Evolutionary conservation across 176 grass and related monocot genomes (phyloP).

Genomic region (Calamus simplicifolius): DNA sequence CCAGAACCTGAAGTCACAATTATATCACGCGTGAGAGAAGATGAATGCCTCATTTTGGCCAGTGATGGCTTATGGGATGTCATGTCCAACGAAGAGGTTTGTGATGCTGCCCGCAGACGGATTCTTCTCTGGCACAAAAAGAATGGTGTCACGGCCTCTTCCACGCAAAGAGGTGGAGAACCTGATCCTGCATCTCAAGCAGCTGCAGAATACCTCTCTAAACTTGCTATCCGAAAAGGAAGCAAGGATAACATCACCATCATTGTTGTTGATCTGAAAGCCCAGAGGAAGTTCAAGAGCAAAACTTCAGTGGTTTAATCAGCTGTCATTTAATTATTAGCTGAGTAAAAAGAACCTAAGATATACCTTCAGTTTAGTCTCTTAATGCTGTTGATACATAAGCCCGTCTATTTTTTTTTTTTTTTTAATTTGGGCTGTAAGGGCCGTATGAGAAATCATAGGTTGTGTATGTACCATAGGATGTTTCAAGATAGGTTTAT

Average conservation of each 20-base stretch:
- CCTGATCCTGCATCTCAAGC: constrained; percentile 16
- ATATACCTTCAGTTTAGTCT: background rate
- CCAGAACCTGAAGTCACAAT: constrained; percentile 6
- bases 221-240: constrained; percentile 14
- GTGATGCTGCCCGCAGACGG: background rate
- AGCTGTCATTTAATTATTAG: constrained; percentile 4
- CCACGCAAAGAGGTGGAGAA: background rate
- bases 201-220: constrained; percentile 6
- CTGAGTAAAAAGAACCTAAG: background rate
- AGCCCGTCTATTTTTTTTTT: background rate
- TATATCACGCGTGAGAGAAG: background rate
- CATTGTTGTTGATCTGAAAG: constrained; percentile 11
- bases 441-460: constrained; percentile 4
- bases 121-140: constrained; percentile 5
- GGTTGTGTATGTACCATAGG: background rate
- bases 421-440: background rate
- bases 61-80: constrained; percentile 10
- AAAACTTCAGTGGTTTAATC: background rate
- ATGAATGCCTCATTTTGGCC: constrained; percentile 1
- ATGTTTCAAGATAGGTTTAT: background rate
- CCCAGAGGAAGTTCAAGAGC: constrained; percentile 11
- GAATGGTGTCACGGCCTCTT: background rate
- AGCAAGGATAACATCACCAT: constrained; percentile 19
- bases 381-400: background rate
- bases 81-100: constrained; percentile 4